Conservation (phyloP, 2,329 filamentous ascomycete genomes). For the Exophiala mesophila region DNA sequence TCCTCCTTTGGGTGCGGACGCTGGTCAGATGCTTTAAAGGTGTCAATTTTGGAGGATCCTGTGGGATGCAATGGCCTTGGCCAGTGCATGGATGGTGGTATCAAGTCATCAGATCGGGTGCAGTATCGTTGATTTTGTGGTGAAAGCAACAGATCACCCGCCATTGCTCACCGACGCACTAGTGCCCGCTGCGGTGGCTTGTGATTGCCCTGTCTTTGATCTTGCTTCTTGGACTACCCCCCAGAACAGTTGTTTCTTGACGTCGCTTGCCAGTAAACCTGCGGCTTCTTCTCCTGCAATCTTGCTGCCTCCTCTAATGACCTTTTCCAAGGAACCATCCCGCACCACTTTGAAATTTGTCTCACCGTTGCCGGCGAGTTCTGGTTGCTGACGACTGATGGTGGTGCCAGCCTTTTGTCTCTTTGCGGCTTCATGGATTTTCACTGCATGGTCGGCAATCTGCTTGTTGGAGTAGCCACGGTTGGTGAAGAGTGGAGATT, state of each 20-base stretch:
- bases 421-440: conserved; percentile 64
- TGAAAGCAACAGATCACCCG: no score
- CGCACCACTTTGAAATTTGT: conserved; percentile 30
- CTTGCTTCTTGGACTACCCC: conserved; percentile 33
- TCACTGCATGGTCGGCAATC: conserved; percentile 79
- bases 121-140: no score
- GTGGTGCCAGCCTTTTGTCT: conserved; percentile 28
- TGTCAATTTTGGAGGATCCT: no score
- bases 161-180: conserved; percentile 8
- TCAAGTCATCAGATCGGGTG: no score
- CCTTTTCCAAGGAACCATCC: conserved; percentile 48
- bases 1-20: no score
- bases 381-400: conserved; percentile 19
- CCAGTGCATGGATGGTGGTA: no score
- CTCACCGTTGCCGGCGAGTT: conserved; percentile 25
- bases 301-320: conserved; percentile 53
- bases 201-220: conserved; percentile 13
- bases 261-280: conserved; percentile 43
- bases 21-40: no score
- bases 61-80: no score
- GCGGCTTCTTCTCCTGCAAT: conserved; percentile 53
- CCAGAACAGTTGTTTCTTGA: conserved; percentile 50
- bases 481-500: conserved; percentile 84
- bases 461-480: conserved; percentile 90
- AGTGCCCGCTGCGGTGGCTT: conserved; percentile 11